Conservation (phyloP, 257 asterid genomes). For the Catharanthus roseus region DNA sequence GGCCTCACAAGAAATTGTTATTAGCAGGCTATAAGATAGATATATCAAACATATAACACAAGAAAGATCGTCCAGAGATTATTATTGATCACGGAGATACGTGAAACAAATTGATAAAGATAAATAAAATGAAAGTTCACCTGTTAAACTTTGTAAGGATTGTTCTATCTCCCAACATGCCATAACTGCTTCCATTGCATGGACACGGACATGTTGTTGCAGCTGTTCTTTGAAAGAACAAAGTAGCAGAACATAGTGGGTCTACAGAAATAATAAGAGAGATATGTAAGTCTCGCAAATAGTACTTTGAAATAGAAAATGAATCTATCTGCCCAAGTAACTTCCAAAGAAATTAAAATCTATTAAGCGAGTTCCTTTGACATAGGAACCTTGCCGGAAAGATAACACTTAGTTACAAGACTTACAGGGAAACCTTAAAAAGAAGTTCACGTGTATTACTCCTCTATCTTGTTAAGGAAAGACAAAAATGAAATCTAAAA, state of each 20-base stretch:
- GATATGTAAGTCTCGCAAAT: slow-evolving; percentile 3
- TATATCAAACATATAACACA: background rate
- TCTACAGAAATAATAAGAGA: slow-evolving; percentile 28
- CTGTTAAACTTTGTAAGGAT: slow-evolving; percentile 63
- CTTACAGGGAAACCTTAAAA: background rate
- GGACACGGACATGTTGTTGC: slow-evolving; percentile 65
- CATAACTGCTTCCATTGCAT: slow-evolving; percentile 74
- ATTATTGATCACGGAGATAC: background rate
- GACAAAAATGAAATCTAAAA: background rate
- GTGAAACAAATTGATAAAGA: background rate
- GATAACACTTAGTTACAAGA: background rate
- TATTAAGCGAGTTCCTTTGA: background rate
- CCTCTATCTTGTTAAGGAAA: background rate
- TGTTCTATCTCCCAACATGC: slow-evolving; percentile 75
- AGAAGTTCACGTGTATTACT: background rate
- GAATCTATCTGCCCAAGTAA: background rate
- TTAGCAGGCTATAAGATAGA: background rate
- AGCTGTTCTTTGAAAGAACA: slow-evolving; percentile 66
- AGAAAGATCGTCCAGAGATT: background rate
- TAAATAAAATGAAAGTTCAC: slow-evolving; percentile 18
- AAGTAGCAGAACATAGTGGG: slow-evolving; percentile 56
- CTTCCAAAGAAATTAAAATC: background rate
- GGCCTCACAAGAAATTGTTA: background rate
- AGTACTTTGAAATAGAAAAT: background rate
- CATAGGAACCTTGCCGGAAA: background rate